phyloP scores from a whole-genome alignment of 495 filamentous ascomycete genomes.

The Penicillium subrubescens region DNA sequence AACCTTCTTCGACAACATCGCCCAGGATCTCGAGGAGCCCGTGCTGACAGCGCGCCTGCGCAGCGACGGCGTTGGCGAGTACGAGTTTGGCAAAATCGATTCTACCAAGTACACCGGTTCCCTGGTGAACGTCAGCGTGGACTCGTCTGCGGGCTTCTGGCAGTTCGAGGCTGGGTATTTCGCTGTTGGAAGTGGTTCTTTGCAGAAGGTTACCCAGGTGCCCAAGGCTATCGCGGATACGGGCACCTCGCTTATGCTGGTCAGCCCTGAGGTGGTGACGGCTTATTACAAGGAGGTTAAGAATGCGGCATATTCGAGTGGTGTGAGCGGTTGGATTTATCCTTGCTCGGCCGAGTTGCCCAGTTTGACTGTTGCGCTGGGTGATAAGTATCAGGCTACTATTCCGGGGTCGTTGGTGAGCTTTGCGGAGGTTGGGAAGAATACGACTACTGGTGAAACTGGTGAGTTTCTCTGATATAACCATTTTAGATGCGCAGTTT shows the following conservation, averaged over 20 bases:
- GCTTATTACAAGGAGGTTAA: slow-evolving; percentile 65
- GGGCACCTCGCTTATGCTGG: slow-evolving; percentile 72
- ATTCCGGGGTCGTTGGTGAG: slow-evolving; percentile 69
- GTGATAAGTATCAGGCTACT: slow-evolving; percentile 57
- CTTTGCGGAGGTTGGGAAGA: slow-evolving; percentile 59
- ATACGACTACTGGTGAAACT: slow-evolving; percentile 40
- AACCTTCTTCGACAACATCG: slow-evolving; percentile 83
- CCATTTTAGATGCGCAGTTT: slow-evolving; percentile 45
- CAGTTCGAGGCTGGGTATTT: slow-evolving; percentile 63
- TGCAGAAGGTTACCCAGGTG: slow-evolving; percentile 31
- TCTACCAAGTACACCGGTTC: slow-evolving; percentile 61
- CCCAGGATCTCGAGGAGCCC: slow-evolving; percentile 61
- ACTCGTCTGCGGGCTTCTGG: slow-evolving; percentile 73
- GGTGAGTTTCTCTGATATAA: slow-evolving; percentile 31
- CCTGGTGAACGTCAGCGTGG: slow-evolving; percentile 65
- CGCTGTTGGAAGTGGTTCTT: slow-evolving; percentile 48
- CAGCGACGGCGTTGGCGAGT: slow-evolving; percentile 60
- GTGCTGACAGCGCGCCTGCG: slow-evolving; percentile 75
- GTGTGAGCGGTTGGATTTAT: slow-evolving; percentile 64
- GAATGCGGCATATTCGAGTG: slow-evolving; percentile 50
- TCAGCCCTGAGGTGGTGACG: slow-evolving; percentile 59
- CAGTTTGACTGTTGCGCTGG: slow-evolving; percentile 66
- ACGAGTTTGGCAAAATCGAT: slow-evolving; percentile 79
- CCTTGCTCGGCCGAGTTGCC: slow-evolving; percentile 65
- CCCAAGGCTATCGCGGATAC: slow-evolving; percentile 67